Percentiles rank a stretch among this genome's conserved stretches.
Evolutionary conservation across 1,284 basidiomycete genomes (phyloP).

Genomic region (Macrocystidia cucumis): DNA sequence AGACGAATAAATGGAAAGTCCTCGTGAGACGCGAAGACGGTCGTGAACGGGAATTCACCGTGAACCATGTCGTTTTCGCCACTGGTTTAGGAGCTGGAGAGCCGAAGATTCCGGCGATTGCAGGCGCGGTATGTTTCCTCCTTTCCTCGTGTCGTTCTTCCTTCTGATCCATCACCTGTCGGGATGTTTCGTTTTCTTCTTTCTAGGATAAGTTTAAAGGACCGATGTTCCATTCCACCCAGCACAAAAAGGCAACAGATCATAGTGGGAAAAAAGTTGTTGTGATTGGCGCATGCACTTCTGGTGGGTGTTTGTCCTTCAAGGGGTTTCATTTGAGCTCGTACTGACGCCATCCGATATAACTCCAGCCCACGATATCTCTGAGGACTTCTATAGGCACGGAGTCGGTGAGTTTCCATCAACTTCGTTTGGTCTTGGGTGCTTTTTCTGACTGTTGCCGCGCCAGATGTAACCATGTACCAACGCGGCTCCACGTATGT

Average conservation of each 20-base stretch:
- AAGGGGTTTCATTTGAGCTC: neutral
- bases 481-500: slow-evolving; percentile 36
- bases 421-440: neutral
- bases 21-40: slow-evolving; percentile 37
- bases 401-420: slow-evolving; percentile 14
- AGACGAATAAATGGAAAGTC: slow-evolving; percentile 47
- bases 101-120: slow-evolving; percentile 40
- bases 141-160: neutral
- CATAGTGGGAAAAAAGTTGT: slow-evolving; percentile 54
- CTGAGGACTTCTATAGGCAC: slow-evolving; percentile 20
- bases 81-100: slow-evolving; percentile 49
- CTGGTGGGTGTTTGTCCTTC: slow-evolving; percentile 26
- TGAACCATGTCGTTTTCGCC: slow-evolving; percentile 53
- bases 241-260: slow-evolving; percentile 40
- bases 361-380: slow-evolving; percentile 23
- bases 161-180: slow-evolving; percentile 1
- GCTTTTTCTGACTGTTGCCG: slow-evolving; percentile 1
- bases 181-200: slow-evolving; percentile 1
- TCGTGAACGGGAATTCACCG: slow-evolving; percentile 37
- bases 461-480: slow-evolving; percentile 35
- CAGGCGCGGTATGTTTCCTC: slow-evolving; percentile 19
- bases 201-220: slow-evolving; percentile 46
- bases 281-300: slow-evolving; percentile 58
- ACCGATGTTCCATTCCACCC: slow-evolving; percentile 44
- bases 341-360: neutral